Base-by-base conservation (phyloP, 2,329 filamentous ascomycete species). In the Cyphellophora europaea region DNA sequence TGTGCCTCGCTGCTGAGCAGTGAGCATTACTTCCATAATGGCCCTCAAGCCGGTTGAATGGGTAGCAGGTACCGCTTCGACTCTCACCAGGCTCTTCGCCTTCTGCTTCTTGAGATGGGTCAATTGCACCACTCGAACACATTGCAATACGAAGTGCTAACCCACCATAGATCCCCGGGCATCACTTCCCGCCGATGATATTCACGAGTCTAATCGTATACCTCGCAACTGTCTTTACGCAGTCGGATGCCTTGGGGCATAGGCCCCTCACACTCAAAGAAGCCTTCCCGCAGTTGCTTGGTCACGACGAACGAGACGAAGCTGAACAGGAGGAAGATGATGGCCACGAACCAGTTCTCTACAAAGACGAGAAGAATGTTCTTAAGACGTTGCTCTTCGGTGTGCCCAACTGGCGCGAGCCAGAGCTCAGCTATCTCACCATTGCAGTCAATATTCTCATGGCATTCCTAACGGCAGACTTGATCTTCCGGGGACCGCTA, bases 371-470 rank as follows among this genome's bases (percentile, higher is more conserved):
- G 47, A 64, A 71, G 10, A 57, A 72, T 2, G 66, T 73, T 1
- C 61, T 81, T 45, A 71, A 69, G 44, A 82, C 84, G 3, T 63
- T 96, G 5, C 60, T 93, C 15, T 75, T 75, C 3, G 91, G 91
- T 3, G 62, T 80, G 0, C 89, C 91, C 2, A 86, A 77, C 48
- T 73, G 81, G 5, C 71, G 67, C n/a, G 85, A 77, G 33, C 63
- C 73, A 10, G 49, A 78, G 14, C 69, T 78, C 48, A 89, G 83
- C 13, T 59, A 74, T 30, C 47, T 77, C 16, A 84, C 82, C 0
- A 74, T 87, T 33, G 58, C 78, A 17, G 71, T 91, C 54, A 96
- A 96, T 55, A 52, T 77, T 12, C 59, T 71, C 3, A 63, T 91
- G 27, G 69, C 86, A 5, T 64, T 73, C 6, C 74, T 89, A 58